Conservation (phyloP, 83 land plant species). For the Larix sibirica region DNA sequence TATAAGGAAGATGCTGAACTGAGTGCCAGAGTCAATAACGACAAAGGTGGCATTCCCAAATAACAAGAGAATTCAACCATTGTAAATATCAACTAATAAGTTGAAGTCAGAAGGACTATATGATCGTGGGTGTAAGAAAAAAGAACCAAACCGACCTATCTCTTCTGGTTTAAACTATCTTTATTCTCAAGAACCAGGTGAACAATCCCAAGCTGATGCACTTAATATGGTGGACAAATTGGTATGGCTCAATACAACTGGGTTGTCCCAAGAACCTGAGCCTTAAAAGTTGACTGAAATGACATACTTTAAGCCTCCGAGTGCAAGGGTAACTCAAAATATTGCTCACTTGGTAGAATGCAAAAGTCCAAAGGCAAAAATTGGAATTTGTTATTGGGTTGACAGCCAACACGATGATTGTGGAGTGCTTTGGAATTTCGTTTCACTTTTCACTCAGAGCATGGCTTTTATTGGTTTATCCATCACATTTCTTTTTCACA, state of each 20-base stretch:
- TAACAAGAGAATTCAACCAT: not conserved
- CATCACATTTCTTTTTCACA: too few relatives aligned
- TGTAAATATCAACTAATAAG: not conserved
- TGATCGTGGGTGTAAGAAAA: not conserved
- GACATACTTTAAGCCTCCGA: slow-evolving; percentile 20
- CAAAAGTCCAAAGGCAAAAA: slow-evolving; percentile 13
- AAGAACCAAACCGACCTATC: not conserved
- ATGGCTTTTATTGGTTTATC: too few relatives aligned
- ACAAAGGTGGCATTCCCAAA: not conserved
- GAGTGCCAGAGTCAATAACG: not conserved
- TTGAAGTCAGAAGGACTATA: not conserved
- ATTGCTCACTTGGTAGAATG: slow-evolving; percentile 35
- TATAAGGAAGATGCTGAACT: slow-evolving; percentile 3
- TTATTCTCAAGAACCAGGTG: slow-evolving; percentile 64
- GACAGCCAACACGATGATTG: slow-evolving; percentile 10
- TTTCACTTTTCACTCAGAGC: too few relatives aligned
- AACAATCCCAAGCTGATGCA: slow-evolving; percentile 53
- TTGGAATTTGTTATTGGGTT: slow-evolving; percentile 47
- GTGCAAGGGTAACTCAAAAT: slow-evolving; percentile 22
- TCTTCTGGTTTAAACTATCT: slow-evolving; percentile 32
- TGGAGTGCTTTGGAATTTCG: too few relatives aligned
- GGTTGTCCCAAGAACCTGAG: slow-evolving; percentile 24
- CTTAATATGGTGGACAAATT: slow-evolving; percentile 54
- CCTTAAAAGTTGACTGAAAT: slow-evolving; percentile 1
- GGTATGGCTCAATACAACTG: slow-evolving; percentile 25